Percentiles rank a stretch among this genome's conserved stretches.
Conservation (phyloP, 257 asterid genomes). For the Perilla frutescens region DNA sequence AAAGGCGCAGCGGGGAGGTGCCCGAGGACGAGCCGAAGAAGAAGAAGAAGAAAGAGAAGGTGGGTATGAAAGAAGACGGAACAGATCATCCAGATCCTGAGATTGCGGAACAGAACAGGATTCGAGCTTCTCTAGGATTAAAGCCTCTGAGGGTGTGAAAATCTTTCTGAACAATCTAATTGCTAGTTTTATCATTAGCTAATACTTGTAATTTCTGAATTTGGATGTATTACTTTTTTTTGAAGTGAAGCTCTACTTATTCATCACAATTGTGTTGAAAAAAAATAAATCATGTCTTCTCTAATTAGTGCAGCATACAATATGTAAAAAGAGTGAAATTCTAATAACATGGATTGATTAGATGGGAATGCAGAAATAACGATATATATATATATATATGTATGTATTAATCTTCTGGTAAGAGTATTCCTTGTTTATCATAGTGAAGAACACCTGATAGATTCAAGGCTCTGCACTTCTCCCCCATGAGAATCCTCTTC, state of each 20-base stretch:
- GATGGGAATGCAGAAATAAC: too few species aligned
- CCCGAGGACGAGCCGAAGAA: slow-evolving; percentile 61
- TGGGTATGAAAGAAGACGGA: slow-evolving; percentile 79
- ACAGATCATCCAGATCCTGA: slow-evolving; percentile 99
- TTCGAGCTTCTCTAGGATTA: slow-evolving; percentile 85
- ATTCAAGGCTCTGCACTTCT: slow-evolving; percentile 59
- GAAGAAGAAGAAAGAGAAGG: slow-evolving; percentile 81
- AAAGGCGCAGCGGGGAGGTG: slow-evolving; percentile 59
- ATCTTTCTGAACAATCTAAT: too few species aligned
- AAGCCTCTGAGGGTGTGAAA: slow-evolving; percentile 70
- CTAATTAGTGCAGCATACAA: too few species aligned
- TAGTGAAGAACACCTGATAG: slow-evolving; percentile 63
- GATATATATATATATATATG: too few species aligned
- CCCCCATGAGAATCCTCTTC: slow-evolving; percentile 80
- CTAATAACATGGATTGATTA: too few species aligned
- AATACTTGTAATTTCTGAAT: too few species aligned
- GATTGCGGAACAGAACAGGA: slow-evolving; percentile 86
- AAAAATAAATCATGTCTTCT: too few species aligned
- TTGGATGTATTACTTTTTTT: too few species aligned
- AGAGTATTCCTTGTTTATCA: slow-evolving; percentile 55
- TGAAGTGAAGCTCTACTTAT: too few species aligned
- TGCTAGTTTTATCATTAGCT: too few species aligned
- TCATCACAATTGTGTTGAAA: too few species aligned
- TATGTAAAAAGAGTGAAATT: too few species aligned
- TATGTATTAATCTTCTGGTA: slow-evolving; percentile 48